Evolutionary conservation across 192 early-diverging fungal genomes (phyloP), one percentile per base, ranked within the genome.

Genomic region (Linderina pennispora): DNA sequence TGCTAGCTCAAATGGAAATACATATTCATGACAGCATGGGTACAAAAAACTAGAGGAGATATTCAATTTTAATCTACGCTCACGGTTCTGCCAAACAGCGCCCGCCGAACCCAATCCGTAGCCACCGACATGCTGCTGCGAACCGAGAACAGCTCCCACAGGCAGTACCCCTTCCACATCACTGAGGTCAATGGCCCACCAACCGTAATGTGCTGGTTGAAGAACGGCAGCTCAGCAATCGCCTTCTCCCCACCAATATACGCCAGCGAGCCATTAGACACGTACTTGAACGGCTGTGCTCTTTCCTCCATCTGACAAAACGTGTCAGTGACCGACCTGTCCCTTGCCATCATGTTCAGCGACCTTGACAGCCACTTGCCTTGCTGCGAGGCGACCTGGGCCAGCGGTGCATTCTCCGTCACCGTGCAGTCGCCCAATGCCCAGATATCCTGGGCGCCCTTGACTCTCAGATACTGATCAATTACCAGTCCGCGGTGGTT

Each of bases 391-490:
- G 94, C 94, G 18, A 97, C 80, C 65, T 97, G 94, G 5, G 89
- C 89, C 8, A 91, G 73, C 36, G 80, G 77, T 19, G 85, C 69
- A 39, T 82, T 83, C 58, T 87, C 73, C 45, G 91, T 84, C 0
- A 83, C 80, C 3, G 89, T 89, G 61, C 93, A 97, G 62, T 97
- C 94, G 39, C 94, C 94, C 18, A 91, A 50, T 0, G 88, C 88
- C 80, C 82, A 91, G 18, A 90, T 81, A 38, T 81, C 77, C 4
- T 45, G 6, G 11, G 85, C 55, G 9, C 81, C 73, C 10, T 58
- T 57, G 16, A 69, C 68, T 5, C 87, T 75, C 50, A 91, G 70
- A 25, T 79, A 77, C 20, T 75, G 72, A 55, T 94, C 88, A 13
- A 88, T 90, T 34, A 90, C 39, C 21, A 87, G 73, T 8, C 87